Conservation (phyloP, 768 basidiomycete species). For the Cyclocybe aegerita region DNA sequence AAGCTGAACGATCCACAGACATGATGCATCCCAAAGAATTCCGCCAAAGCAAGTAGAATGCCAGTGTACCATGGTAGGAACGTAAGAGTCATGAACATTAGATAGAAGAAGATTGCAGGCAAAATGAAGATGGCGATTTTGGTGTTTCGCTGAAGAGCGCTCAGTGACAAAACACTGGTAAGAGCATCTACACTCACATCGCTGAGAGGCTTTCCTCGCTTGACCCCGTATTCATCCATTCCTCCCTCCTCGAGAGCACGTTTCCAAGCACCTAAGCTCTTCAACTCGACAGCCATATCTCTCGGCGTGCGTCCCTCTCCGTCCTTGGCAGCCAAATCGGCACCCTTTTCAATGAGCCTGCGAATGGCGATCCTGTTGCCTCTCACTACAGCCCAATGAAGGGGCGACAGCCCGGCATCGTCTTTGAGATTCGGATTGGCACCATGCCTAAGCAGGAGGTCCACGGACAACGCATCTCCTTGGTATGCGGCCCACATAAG, state of each 20-base stretch:
- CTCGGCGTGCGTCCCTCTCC: slow-evolving; percentile 82
- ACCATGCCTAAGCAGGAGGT: slow-evolving; percentile 84
- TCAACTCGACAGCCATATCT: slow-evolving; percentile 94
- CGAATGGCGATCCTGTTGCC: slow-evolving; percentile 90
- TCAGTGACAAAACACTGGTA: neutral
- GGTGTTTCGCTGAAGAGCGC: slow-evolving; percentile 63
- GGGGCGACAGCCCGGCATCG: slow-evolving; percentile 78
- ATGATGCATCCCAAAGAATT: slow-evolving; percentile 94
- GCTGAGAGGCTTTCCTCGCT: slow-evolving; percentile 64
- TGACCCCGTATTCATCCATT: slow-evolving; percentile 71
- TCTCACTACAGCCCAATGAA: slow-evolving; percentile 97
- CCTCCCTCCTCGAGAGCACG: slow-evolving; percentile 88
- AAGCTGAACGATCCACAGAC: slow-evolving; percentile 43
- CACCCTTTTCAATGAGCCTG: slow-evolving; percentile 82
- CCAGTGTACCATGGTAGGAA: slow-evolving; percentile 91
- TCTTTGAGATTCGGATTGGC: slow-evolving; percentile 79
- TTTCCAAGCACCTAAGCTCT: slow-evolving; percentile 88
- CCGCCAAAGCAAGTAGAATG: slow-evolving; percentile 75
- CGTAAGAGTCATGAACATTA: slow-evolving; percentile 82
- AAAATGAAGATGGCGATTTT: slow-evolving; percentile 76
- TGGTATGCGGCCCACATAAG: slow-evolving; percentile 99
- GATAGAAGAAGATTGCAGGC: slow-evolving; percentile 75
- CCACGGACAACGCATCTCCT: slow-evolving; percentile 94
- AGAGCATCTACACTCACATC: slow-evolving; percentile 44
- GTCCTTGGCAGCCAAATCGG: slow-evolving; percentile 79